Evolutionary conservation across 495 filamentous ascomycete species (phyloP).

Genomic region (Staphylotrichum longicolle): DNA sequence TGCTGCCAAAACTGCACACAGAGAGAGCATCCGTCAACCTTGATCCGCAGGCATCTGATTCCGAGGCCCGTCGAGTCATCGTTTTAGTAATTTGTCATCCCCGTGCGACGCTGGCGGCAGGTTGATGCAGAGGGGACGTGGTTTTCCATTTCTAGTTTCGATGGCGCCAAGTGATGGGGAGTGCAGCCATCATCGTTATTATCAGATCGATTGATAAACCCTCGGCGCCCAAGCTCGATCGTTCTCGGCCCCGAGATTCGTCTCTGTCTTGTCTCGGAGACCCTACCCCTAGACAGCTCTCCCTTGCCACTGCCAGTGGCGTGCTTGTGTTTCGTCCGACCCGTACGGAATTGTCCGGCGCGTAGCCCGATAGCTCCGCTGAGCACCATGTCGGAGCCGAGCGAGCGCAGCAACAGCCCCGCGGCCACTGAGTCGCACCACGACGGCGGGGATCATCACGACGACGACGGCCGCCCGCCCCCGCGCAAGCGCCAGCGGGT

Average conservation of each 20-base stretch:
- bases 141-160: background rate
- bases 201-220: slow-evolving; percentile 35
- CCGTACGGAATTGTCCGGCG: background rate
- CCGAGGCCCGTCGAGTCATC: too few relatives aligned
- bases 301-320: slow-evolving; percentile 14
- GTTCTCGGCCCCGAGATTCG: background rate
- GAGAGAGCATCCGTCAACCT: too few relatives aligned
- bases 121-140: too few relatives aligned
- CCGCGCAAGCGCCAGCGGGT: slow-evolving; percentile 50
- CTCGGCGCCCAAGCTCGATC: background rate
- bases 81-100: background rate
- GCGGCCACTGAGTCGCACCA: slow-evolving; percentile 23
- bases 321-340: background rate
- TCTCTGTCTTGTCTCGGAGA: background rate
- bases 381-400: slow-evolving; percentile 33
- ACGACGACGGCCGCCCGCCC: slow-evolving; percentile 34
- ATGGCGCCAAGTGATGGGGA: background rate
- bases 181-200: background rate
- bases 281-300: background rate
- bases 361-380: slow-evolving; percentile 22
- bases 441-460: slow-evolving; percentile 25
- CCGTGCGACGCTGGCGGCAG: background rate
- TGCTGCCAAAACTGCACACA: too few relatives aligned
- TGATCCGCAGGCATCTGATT: too few relatives aligned
- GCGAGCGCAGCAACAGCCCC: slow-evolving; percentile 25